A percentile compares a stretch with the other conserved stretches of the same genome.
phyloP scores from a whole-genome alignment of 768 basidiomycete genomes.

The Macrolepiota dolichaula region DNA sequence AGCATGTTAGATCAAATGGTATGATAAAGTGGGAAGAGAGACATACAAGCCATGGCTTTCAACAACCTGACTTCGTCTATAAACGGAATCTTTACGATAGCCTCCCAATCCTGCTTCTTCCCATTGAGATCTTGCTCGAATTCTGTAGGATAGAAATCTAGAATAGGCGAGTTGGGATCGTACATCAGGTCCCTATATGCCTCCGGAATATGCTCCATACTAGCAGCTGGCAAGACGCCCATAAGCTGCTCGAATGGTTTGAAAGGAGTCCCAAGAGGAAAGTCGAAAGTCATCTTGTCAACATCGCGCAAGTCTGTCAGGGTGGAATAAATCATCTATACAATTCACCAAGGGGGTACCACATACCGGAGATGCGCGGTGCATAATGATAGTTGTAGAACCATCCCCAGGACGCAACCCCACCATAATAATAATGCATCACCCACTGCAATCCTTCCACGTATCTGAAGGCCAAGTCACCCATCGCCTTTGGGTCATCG shows the following conservation, averaged over 20 bases:
- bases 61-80: constrained; percentile 81
- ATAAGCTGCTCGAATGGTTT: constrained; percentile 93
- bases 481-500: constrained; percentile 64
- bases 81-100: constrained; percentile 97
- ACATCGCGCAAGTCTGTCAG: constrained; percentile 58
- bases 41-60: constrained; percentile 77
- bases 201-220: constrained; percentile 82
- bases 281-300: constrained; percentile 79
- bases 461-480: constrained; percentile 73
- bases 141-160: constrained; percentile 91
- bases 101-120: constrained; percentile 99
- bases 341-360: neutral
- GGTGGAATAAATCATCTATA: constrained; percentile 1
- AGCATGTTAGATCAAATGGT: neutral
- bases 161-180: constrained; percentile 77
- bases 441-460: constrained; percentile 98
- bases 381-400: constrained; percentile 99
- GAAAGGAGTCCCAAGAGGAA: constrained; percentile 87
- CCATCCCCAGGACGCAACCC: constrained; percentile 98
- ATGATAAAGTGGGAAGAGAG: neutral
- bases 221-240: constrained; percentile 94
- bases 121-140: constrained; percentile 96
- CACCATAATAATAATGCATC: constrained; percentile 97
- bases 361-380: constrained; percentile 88
- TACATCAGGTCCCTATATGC: constrained; percentile 94